A percentile compares a stretch with the other conserved stretches of the same genome.
These are phyloP conservation scores for Dendrothele bispora DNA, from an alignment of 768 basidiomycete species.

Conservation along the genomic window DNA sequence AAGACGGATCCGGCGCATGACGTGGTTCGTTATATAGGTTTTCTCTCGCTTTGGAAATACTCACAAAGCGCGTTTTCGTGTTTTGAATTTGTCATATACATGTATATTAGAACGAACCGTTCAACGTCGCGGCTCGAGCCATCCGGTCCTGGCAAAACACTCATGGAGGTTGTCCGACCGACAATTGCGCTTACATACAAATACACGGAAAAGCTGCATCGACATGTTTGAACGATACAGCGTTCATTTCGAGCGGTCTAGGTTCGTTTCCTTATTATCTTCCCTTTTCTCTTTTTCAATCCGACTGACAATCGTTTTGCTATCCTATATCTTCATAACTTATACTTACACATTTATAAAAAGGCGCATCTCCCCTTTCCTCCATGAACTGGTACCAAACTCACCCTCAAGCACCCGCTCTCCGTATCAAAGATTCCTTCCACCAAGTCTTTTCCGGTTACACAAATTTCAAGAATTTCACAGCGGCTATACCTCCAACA, in stretches of 20 bases:
- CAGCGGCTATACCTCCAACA: conserved; percentile 38
- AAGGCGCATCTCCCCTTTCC: conserved; percentile 18
- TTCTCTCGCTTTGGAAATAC: no score
- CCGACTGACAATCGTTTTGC: no score
- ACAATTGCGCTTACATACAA: conserved; percentile 45
- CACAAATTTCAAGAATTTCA: no score
- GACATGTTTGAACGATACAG: conserved; percentile 37
- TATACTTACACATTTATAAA: no score
- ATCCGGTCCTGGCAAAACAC: conserved; percentile 41
- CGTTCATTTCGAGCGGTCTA: conserved; percentile 47
- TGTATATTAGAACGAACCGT: conserved; percentile 40
- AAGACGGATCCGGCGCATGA: conserved; percentile 51
- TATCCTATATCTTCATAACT: no score
- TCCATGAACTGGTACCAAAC: conserved; percentile 43
- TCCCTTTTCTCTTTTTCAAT: neutral
- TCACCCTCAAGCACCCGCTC: conserved; percentile 30
- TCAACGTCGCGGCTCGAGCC: conserved; percentile 37
- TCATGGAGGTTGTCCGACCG: conserved; percentile 36
- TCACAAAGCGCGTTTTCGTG: no score
- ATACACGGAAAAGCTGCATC: conserved; percentile 43
- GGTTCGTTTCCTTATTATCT: conserved; percentile 29
- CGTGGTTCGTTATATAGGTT: no score
- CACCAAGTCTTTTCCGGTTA: conserved; percentile 30
- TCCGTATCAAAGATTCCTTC: conserved; percentile 32
- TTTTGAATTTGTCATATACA: no score